These are phyloP conservation scores for Lecanicillium sp. DNA, from an alignment of 2,329 filamentous ascomycete genomes.

Conservation along the genomic window DNA sequence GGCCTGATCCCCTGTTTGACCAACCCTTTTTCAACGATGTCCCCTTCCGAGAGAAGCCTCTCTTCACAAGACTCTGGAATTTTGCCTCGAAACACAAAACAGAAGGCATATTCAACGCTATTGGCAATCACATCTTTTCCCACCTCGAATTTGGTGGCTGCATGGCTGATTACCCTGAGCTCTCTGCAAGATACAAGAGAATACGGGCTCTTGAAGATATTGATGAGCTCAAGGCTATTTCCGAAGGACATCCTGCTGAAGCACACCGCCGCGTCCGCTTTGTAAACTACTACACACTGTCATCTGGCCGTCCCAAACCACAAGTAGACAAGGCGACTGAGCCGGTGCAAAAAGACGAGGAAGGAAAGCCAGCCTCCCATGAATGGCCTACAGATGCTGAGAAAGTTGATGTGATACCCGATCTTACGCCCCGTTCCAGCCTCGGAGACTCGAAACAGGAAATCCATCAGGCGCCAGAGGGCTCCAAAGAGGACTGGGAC, in stretches of 20 bases:
- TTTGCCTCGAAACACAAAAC: conserved; percentile 75
- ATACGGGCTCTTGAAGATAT: conserved; percentile 68
- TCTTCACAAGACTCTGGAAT: conserved; percentile 62
- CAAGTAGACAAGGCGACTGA: conserved; percentile 17
- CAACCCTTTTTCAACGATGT: conserved; percentile 71
- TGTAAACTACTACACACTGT: conserved; percentile 87
- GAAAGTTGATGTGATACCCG: conserved; percentile 17
- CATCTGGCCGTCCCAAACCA: conserved; percentile 61
- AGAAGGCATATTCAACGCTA: conserved; percentile 63
- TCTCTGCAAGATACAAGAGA: conserved; percentile 63
- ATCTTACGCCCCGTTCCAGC: too few relatives aligned
- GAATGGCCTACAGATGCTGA: conserved; percentile 15
- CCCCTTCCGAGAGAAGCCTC: conserved; percentile 60
- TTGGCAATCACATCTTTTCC: conserved; percentile 67
- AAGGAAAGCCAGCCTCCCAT: neutral
- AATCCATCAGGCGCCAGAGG: too few relatives aligned
- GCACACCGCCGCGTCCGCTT: conserved; percentile 60
- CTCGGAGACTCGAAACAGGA: too few relatives aligned
- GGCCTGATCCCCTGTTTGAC: conserved; percentile 62
- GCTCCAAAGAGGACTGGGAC: too few relatives aligned
- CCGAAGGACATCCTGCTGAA: conserved; percentile 15
- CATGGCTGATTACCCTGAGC: conserved; percentile 66
- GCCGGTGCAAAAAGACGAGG: neutral
- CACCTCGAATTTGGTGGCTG: conserved; percentile 80
- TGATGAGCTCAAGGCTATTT: conserved; percentile 42